phyloP scores from a whole-genome alignment of 1,139 yeast species.

The Taphrina populina region DNA sequence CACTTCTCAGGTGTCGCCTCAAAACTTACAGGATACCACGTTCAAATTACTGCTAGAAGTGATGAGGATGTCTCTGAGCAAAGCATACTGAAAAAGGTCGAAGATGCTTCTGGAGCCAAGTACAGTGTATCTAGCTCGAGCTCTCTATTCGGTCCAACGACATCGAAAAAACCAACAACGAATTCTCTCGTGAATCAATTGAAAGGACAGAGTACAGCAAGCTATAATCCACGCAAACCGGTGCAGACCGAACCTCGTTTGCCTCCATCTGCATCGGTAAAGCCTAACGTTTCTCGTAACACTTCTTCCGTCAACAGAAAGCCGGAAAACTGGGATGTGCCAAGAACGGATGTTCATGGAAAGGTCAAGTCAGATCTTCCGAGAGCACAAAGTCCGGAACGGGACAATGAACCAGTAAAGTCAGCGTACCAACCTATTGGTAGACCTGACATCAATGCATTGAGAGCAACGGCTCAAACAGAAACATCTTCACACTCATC shows the following conservation, averaged over 20 bases:
- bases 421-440: constrained; percentile 60
- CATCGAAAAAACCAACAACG: constrained; percentile 41
- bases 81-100: constrained; percentile 71
- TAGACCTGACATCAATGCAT: constrained; percentile 54
- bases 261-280: constrained; percentile 40
- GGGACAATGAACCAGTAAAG: constrained; percentile 41
- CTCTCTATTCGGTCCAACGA: constrained; percentile 47
- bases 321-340: constrained; percentile 26
- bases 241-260: constrained; percentile 40
- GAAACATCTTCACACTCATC: constrained; percentile 35
- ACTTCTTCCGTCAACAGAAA: not conserved
- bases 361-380: constrained; percentile 40
- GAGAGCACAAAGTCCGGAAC: not conserved
- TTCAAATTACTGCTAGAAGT: constrained; percentile 95
- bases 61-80: constrained; percentile 80
- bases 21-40: constrained; percentile 70
- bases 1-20: constrained; percentile 49
- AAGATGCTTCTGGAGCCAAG: constrained; percentile 94
- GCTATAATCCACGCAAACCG: constrained; percentile 38
- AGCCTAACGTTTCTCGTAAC: constrained; percentile 39
- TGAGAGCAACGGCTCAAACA: constrained; percentile 48
- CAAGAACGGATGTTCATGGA: constrained; percentile 12
- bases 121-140: constrained; percentile 57
- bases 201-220: constrained; percentile 37
- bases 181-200: constrained; percentile 44